Percentiles rank a stretch among this genome's conserved stretches.
Evolutionary conservation across 345 rosid species (phyloP).

Genomic region (Lepidium sativum): DNA sequence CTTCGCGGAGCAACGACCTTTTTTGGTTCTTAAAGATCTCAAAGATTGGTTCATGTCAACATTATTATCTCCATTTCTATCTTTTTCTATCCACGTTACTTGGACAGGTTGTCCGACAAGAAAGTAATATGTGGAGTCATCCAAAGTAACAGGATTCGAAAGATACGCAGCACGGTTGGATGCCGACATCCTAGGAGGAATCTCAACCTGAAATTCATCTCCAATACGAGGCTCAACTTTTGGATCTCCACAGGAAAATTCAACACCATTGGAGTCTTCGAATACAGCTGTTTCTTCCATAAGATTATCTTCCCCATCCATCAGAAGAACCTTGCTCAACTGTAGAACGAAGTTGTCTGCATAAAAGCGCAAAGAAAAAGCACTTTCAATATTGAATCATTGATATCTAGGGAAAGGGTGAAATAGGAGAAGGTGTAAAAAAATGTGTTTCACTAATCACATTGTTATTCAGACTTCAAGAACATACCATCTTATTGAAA

Average conservation of each 20-base stretch:
- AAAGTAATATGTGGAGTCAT: constrained; percentile 35
- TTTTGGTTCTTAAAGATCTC: constrained; percentile 32
- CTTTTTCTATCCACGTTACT: constrained; percentile 33
- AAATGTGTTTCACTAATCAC: not conserved
- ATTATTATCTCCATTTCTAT: constrained; percentile 16
- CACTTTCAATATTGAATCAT: not conserved
- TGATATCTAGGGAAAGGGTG: not conserved
- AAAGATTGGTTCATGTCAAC: constrained; percentile 27
- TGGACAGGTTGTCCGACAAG: constrained; percentile 44
- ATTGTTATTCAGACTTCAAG: not conserved
- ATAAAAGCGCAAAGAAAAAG: not conserved
- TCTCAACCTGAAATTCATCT: constrained; percentile 49
- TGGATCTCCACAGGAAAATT: constrained; percentile 43
- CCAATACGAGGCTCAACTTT: constrained; percentile 52
- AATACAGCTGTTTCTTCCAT: constrained; percentile 27
- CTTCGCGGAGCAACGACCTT: constrained; percentile 25
- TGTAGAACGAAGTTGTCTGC: constrained; percentile 14
- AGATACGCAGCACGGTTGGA: constrained; percentile 29
- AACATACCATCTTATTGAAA: not conserved
- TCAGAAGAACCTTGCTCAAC: constrained; percentile 33
- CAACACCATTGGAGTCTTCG: constrained; percentile 33
- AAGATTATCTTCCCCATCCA: constrained; percentile 26
- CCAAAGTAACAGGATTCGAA: constrained; percentile 33
- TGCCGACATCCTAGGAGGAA: constrained; percentile 53
- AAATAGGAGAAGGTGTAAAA: no score